Conservation (phyloP, 176 grass and related monocot species). For the Triticum turgidum region DNA sequence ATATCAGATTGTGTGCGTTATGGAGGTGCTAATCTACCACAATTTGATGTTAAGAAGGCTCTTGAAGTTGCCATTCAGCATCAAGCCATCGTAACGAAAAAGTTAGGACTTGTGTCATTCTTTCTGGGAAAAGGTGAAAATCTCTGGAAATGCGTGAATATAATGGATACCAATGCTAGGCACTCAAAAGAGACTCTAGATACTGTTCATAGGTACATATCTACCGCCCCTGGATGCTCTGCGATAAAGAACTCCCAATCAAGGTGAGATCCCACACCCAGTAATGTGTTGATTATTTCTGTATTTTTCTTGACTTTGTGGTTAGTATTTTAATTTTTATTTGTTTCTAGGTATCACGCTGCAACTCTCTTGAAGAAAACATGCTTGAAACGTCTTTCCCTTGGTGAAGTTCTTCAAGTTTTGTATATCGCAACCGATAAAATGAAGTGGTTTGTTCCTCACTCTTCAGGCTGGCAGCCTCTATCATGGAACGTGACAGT, state of each 20-base stretch:
- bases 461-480: constrained; percentile 82
- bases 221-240: constrained; percentile 41
- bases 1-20: constrained; percentile 81
- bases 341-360: constrained; percentile 75
- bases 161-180: constrained; percentile 64
- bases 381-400: constrained; percentile 62
- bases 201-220: constrained; percentile 59
- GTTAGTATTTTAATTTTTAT: neutral
- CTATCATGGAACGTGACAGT: constrained; percentile 58
- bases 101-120: constrained; percentile 56
- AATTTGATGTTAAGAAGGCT: constrained; percentile 69
- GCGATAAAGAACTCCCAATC: constrained; percentile 58
- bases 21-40: constrained; percentile 57
- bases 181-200: constrained; percentile 58
- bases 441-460: constrained; percentile 83
- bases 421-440: constrained; percentile 57
- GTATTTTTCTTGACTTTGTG: constrained; percentile 16
- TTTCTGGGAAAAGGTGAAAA: constrained; percentile 62
- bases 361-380: constrained; percentile 68
- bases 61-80: constrained; percentile 58
- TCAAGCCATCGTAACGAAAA: constrained; percentile 57
- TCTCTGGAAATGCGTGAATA: constrained; percentile 88
- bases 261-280: constrained; percentile 46
- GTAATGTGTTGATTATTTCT: constrained; percentile 8
- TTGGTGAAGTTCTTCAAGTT: constrained; percentile 90